Evolutionary conservation across 352 stramenopile genomes (phyloP), one percentile per base, ranked within the genome.

Genomic region (Globisporangium takayamanum): DNA sequence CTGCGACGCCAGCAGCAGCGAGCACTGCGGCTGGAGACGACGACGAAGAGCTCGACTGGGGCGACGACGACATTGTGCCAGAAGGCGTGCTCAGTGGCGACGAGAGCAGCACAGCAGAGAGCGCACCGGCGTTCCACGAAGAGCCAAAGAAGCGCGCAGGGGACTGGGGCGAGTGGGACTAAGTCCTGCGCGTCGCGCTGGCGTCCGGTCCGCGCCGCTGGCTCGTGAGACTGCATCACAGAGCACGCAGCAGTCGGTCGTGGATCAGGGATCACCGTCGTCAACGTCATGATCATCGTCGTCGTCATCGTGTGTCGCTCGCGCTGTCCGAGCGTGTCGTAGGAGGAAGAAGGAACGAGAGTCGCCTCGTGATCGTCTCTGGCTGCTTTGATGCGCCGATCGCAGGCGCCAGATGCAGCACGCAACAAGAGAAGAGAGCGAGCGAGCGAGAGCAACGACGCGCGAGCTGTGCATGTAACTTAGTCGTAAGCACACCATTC

Each of bases 131-230:
- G 30, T 30, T 63, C 16, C 66, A 73, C 26, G 63, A 77, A 48
- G 64, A 80, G 28, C 59, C 44, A 46, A 73, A 67, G 60, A 80
- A 72, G 57, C 66, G 68, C 33, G 72, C 73, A n/a, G 78, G 77
- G 50, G 78, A 88, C 63, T 88, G 78, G 78, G 78, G 78, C 46
- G 75, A 88, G 54, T 88, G 78, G 78, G 75, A 85, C 51, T 88
- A 83, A 79, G 45, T 11, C 33, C 33, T 12, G 10, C 25, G 37
- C 4, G 28, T 33, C 5, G 28, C 28, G 20, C 16, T 30, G 36
- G 3, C 25, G 36, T 48, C 15, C 3, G 4, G 28, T 39, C 37
- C 57, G 16, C 50, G 48, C 5, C 15, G 45, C 44, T 46, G 56
- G 41, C 41, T 56, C 50, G n/a, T 47, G 50, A 56, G 50, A 41